Base-by-base conservation (phyloP, 768 basidiomycete species). In the Leccinum pellstonianum region DNA sequence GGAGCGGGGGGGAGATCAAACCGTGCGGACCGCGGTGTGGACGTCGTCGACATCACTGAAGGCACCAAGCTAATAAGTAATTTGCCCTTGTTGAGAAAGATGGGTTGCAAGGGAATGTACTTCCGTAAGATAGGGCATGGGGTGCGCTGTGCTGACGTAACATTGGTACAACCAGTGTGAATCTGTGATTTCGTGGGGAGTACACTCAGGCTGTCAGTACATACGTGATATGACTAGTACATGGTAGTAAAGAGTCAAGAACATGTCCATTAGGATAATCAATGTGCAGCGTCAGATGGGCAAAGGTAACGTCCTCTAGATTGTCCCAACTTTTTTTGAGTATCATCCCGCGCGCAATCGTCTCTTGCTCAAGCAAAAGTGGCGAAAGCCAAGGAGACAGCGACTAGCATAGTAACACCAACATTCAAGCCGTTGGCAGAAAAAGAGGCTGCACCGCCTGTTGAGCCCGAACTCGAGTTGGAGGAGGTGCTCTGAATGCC, bases 1-100 rank as follows among this genome's bases (percentile, higher is more conserved):
- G 73, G 72, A 25, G 72, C 72, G 25, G 70, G 51, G 10, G 82
- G 79, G 19, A 77, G 66, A 66, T 82, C 76, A 49, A 80, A 69
- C 52, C 72, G 70, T 27, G 70, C 51, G 7, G 73, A 53, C 53
- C 56, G 71, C 5, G 71, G 73, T 47, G 72, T 75, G 25, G 66
- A 62, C 3, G 66, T 61, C 14, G 72, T 37, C 19, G 73, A 73
- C 72, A 73, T 75, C 19, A 37, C n/a, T 63, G 56, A 54, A 10
- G 11, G 14, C 3, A 59, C 58, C 38, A 31, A 21, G 31, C 14
- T 11, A 11, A 43, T 17, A 7, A 27, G 33, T 12, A 12, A 33
- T 11, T 33, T 33, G 33, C 33, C 11, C 23, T 50, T 29, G 49
- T 17, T 41, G 17, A 41, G 17, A 17, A 31, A 4, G 50, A 27